Evolutionary conservation across 345 rosid genomes (phyloP), one percentile per base, ranked within the genome.

Genomic region (Abelmoschus esculentus): DNA sequence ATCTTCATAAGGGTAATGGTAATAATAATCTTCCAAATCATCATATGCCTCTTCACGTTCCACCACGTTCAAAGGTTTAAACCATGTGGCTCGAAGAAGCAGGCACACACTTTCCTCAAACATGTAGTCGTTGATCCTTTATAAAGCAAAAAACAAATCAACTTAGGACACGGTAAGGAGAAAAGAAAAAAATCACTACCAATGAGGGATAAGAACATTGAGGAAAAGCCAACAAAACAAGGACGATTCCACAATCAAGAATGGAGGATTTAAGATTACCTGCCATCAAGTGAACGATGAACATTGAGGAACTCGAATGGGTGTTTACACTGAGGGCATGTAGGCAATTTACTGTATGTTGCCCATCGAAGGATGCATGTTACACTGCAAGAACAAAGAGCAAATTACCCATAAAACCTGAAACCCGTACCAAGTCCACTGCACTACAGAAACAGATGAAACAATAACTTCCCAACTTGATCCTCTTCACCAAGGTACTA

Each of bases 361-460:
- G 91, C 98, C 98, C 99, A 92, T 10, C 81, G 96, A 59, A 95
- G 96, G 68, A 92, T 92, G 74, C 99, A 92, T 0, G 81, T 89
- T 78, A 85, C 96, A 77, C 99, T 92, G 79, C 79, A 83, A 42
- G 73, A 75, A 71, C 46, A 78, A 71, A 67, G 26, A 76, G 66
- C 14, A 14, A 14, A 57, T 32, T 28, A 54, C 46, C 40, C 36
- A 52, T 75, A 49, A 72, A 56, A 34, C 52, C 52, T 9, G 19
- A 28, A 66, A 66, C 9, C 26, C 22, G 12, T 26, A 22, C 26
- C 26, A 29, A 44, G 19, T 49, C 6, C 7, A 36, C 40, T 36
- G 40, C 40, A 36, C 40, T 36, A 36, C 40, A 36, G 7, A 36
- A 36, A 36, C 7, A 36, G 7, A 36, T 36, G 40, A 36, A 36